Conservation (phyloP, 768 basidiomycete genomes). For the Asterophora parasitica region DNA sequence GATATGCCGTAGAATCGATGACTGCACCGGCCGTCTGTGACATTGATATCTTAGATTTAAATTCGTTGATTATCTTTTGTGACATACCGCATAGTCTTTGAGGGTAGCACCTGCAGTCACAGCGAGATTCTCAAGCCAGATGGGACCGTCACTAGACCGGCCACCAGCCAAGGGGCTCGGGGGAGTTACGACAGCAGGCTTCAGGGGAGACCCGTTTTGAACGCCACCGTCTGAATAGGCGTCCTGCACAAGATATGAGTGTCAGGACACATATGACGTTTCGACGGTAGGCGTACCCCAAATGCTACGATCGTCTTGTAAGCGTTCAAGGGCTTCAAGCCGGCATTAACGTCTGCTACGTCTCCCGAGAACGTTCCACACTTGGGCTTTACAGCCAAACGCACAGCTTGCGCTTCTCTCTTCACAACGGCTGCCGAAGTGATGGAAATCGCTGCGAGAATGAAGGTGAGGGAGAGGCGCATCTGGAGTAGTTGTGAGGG, state of each 20-base stretch:
- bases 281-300: conserved; percentile 30
- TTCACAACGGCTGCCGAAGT: conserved; percentile 17
- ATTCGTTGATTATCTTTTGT: neutral
- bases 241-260: conserved; percentile 26
- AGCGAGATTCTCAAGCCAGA: conserved; percentile 49
- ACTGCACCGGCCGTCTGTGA: conserved; percentile 24
- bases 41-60: neutral
- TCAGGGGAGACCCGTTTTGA: conserved; percentile 37
- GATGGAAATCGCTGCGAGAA: conserved; percentile 18
- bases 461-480: conserved; percentile 11
- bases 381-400: conserved; percentile 40
- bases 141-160: conserved; percentile 43
- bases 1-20: conserved; percentile 23
- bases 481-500: conserved; percentile 3
- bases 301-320: conserved; percentile 49
- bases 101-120: conserved; percentile 32
- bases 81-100: conserved; percentile 47
- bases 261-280: neutral
- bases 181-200: conserved; percentile 35
- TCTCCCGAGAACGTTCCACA: conserved; percentile 38
- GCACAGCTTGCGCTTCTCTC: conserved; percentile 15
- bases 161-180: conserved; percentile 45
- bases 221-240: conserved; percentile 34
- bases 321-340: conserved; percentile 28
- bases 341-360: conserved; percentile 40